These are phyloP conservation scores for Calonectria crousiana DNA, from an alignment of 2,329 filamentous ascomycete genomes.

Conservation along the genomic window DNA sequence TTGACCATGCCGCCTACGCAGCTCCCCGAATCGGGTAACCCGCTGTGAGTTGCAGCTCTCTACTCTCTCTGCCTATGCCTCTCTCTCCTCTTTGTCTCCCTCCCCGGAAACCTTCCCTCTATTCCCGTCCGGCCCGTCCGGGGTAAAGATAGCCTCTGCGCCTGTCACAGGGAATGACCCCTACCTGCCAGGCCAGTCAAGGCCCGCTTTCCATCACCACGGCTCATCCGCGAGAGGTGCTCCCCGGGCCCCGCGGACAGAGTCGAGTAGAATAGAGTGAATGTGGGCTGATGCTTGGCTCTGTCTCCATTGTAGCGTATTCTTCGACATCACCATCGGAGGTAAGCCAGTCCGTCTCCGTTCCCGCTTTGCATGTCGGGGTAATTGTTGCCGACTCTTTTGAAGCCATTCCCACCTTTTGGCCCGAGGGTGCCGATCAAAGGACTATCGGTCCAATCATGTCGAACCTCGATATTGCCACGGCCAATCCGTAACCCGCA, in stretches of 20 bases:
- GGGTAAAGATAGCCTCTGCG: conserved; percentile 15
- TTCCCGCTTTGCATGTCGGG: background rate
- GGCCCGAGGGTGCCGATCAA: background rate
- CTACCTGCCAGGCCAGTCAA: background rate
- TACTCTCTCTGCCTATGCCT: background rate
- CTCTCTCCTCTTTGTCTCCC: background rate
- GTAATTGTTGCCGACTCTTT: background rate
- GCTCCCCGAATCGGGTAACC: conserved; percentile 61
- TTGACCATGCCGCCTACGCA: conserved; percentile 58
- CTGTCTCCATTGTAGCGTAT: conserved; percentile 60
- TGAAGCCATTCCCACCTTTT: conserved; percentile 21
- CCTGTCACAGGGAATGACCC: background rate
- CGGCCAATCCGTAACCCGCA: background rate
- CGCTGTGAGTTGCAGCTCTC: conserved; percentile 55
- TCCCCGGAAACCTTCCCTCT: conserved; percentile 2
- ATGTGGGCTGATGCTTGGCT: conserved; percentile 40
- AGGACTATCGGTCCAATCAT: background rate
- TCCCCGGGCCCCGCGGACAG: background rate
- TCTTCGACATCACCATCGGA: conserved; percentile 85
- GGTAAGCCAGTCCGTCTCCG: conserved; percentile 58
- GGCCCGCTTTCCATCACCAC: conserved; percentile 13
- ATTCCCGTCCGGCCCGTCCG: conserved; percentile 7
- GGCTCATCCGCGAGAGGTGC: background rate
- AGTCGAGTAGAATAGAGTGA: conserved; percentile 10
- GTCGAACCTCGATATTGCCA: background rate